Evolutionary conservation across 129 eudicot genomes (phyloP), one percentile per base, ranked within the genome.

Genomic region (Gnaphalium uliginosum): DNA sequence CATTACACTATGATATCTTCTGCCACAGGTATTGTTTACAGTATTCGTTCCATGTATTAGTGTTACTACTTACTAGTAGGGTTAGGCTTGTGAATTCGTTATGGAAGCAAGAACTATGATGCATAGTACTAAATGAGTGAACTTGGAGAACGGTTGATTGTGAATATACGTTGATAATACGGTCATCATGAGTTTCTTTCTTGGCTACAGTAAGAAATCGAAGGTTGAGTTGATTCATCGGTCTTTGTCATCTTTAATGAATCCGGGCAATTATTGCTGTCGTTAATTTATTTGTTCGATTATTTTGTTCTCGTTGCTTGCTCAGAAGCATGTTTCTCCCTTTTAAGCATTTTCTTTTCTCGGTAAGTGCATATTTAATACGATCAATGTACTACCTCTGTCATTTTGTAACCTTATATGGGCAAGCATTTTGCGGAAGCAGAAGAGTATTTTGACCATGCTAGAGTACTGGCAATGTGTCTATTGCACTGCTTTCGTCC

Each of bases 91-190:
- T 68, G 61, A 26, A 68, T 14, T 35, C 18, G 23, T 68, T 68
- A 0, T 62, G 35, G 48, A 70, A 50, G 24, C 64, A 61, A 57
- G 37, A 22, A 18, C 7, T 24, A 13, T 19, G 13, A 37, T 13
- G 50, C 17, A 33, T 50, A 27, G 23, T 64, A 8, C 23, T 62
- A 70, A 60, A 70, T 71, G 82, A 53, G 74, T 54, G 78, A 30
- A 54, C 35, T 25, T 71, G 64, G 56, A 25, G 67, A 64, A 53
- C 56, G 33, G 66, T 39, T 58, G 53, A 57, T 66, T 79, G 83
- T 73, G 53, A 53, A 79, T 65, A 79, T 65, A 64, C 18, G 56
- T 53, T 18, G 37, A 78, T 78, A 60, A 11, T 60, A 39, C 21
- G 21, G 53, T 17, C 15, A 46, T n/a, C 24, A 37, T 19, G 39